These are phyloP conservation scores for Amanita thiersii DNA, from an alignment of 768 basidiomycete genomes.

Conservation along the genomic window DNA sequence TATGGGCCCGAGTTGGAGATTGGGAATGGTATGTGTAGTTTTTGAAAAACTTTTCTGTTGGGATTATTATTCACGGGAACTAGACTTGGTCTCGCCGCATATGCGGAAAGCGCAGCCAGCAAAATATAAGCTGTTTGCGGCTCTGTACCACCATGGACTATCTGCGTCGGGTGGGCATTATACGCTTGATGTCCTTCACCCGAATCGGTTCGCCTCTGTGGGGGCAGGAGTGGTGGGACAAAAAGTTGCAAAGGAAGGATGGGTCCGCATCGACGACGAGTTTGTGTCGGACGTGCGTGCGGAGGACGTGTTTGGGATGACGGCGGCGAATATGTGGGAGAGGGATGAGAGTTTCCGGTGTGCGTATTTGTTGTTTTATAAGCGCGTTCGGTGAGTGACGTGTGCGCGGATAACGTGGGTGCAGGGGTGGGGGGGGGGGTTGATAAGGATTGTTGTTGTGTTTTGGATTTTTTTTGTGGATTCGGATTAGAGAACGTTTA, in stretches of 20 bases:
- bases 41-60: neutral
- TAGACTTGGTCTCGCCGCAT: slow-evolving; percentile 56
- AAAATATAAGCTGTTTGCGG: slow-evolving; percentile 81
- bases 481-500: no score
- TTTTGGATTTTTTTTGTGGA: slow-evolving; percentile 11
- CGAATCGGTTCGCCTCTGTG: slow-evolving; percentile 40
- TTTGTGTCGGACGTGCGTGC: slow-evolving; percentile 64
- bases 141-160: slow-evolving; percentile 87
- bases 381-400: slow-evolving; percentile 37
- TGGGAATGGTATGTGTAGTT: slow-evolving; percentile 43
- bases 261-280: slow-evolving; percentile 95
- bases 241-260: slow-evolving; percentile 41
- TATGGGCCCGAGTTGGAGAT: slow-evolving; percentile 78
- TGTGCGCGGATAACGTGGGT: neutral
- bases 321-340: slow-evolving; percentile 40
- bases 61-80: neutral
- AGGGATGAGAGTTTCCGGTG: slow-evolving; percentile 46
- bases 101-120: slow-evolving; percentile 35
- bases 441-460: no score
- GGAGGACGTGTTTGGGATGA: slow-evolving; percentile 65
- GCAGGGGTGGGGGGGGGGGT: slow-evolving; percentile 8
- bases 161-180: slow-evolving; percentile 94
- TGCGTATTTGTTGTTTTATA: slow-evolving; percentile 86
- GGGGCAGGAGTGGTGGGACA: slow-evolving; percentile 16
- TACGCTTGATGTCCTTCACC: slow-evolving; percentile 83